Percentiles rank a stretch among this genome's conserved stretches.
These are phyloP conservation scores for Psophocarpus tetragonolobus DNA, from an alignment of 306 rosid species.

Conservation along the genomic window DNA sequence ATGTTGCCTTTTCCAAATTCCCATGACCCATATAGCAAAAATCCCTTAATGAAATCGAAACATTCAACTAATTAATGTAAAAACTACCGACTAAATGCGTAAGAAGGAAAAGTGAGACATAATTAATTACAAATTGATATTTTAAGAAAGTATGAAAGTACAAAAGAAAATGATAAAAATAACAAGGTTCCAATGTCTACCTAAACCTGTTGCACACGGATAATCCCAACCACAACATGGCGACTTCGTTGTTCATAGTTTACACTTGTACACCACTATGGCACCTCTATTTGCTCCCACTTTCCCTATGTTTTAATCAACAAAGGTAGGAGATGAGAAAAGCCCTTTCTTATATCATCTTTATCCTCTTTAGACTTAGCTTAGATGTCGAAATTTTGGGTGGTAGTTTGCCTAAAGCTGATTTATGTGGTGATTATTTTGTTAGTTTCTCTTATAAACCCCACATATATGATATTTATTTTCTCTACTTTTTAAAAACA, in stretches of 20 bases:
- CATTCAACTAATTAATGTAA: too few relatives aligned
- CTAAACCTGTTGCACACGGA: not conserved
- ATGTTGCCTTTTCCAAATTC: too few relatives aligned
- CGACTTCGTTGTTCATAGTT: not conserved
- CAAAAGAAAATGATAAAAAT: not conserved
- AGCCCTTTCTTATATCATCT: not conserved
- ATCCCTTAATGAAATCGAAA: not conserved
- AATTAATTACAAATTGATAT: too few relatives aligned
- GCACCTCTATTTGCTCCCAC: not conserved
- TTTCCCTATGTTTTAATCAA: not conserved
- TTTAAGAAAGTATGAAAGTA: not conserved
- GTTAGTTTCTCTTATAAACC: not conserved
- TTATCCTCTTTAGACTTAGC: not conserved
- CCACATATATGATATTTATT: not conserved
- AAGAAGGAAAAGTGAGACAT: not conserved
- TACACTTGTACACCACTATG: slow-evolving; percentile 1
- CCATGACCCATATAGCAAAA: not conserved
- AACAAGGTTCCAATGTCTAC: not conserved
- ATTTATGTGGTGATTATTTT: not conserved
- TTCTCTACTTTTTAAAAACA: too few relatives aligned
- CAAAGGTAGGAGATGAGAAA: not conserved
- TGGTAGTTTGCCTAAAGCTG: not conserved
- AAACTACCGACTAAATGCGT: not conserved
- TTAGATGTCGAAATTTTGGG: not conserved
- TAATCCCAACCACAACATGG: not conserved